Conservation (phyloP, 805 yeast genomes). For the Jamesozyma piceae region DNA sequence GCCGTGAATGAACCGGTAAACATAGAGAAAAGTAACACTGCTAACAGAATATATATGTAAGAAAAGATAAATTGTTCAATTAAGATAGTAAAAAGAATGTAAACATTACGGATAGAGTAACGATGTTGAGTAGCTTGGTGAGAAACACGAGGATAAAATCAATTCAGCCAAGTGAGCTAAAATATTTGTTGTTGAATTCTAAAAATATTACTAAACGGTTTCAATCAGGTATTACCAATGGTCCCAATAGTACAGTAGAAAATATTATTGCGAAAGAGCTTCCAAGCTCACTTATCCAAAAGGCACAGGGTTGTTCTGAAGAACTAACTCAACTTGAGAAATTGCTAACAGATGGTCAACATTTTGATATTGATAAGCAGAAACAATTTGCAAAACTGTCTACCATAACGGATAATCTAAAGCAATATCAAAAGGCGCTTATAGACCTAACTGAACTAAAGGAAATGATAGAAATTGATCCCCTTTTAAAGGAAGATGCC, state of each 20-base stretch:
- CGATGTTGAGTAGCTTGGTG: not conserved
- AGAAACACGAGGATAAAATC: not conserved
- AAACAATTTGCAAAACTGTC: constrained; percentile 40
- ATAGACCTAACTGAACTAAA: constrained; percentile 29
- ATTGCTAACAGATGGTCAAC: constrained; percentile 34
- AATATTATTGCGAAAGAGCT: constrained; percentile 11
- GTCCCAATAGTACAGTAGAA: not conserved
- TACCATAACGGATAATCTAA: constrained; percentile 35
- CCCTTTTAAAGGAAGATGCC: constrained; percentile 48
- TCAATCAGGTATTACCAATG: not conserved
- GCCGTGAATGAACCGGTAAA: no score
- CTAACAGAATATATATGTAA: no score
- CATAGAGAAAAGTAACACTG: no score
- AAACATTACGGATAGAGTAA: not conserved
- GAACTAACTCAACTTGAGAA: constrained; percentile 38
- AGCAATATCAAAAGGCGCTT: constrained; percentile 30
- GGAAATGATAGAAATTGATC: constrained; percentile 25
- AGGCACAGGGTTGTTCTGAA: constrained; percentile 35
- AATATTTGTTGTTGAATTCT: not conserved
- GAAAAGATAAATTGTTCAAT: not conserved
- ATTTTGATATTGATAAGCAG: constrained; percentile 40
- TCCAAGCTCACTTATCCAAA: constrained; percentile 43
- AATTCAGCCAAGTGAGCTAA: not conserved
- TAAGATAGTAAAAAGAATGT: not conserved
- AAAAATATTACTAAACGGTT: not conserved